Percentiles rank a stretch among this genome's conserved stretches.
These are phyloP conservation scores for Coemansia sp. DNA, from an alignment of 192 early-diverging fungal species.

Conservation along the genomic window DNA sequence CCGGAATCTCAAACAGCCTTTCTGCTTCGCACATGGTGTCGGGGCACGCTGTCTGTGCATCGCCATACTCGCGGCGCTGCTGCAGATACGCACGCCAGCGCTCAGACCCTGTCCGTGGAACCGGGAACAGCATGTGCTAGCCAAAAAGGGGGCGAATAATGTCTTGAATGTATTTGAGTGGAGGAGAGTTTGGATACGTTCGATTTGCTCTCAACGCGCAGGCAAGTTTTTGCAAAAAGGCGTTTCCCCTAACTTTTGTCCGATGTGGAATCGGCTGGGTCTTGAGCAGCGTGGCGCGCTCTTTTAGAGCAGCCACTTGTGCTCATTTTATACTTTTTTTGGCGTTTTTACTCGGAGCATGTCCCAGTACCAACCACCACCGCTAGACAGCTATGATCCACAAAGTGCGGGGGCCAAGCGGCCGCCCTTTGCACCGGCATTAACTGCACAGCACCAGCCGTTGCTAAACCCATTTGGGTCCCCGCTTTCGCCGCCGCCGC, in stretches of 20 bases:
- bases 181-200: not conserved
- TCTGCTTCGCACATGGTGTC: constrained; percentile 20
- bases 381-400: constrained; percentile 17
- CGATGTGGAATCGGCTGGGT: not conserved
- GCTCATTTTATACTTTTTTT: not conserved
- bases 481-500: not conserved
- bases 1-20: constrained; percentile 15
- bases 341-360: constrained; percentile 2
- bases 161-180: not conserved
- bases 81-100: constrained; percentile 20
- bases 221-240: not conserved
- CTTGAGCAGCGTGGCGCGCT: not conserved
- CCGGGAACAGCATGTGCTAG: constrained; percentile 7
- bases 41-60: constrained; percentile 13
- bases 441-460: not conserved
- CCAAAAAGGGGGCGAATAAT: not conserved
- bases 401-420: not conserved
- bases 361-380: constrained; percentile 42
- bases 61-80: constrained; percentile 16
- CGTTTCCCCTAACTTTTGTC: not conserved
- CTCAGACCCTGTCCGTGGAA: constrained; percentile 13
- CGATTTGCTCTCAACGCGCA: not conserved
- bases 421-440: not conserved
- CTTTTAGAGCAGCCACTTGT: not conserved
- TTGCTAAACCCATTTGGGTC: constrained; percentile 38